These are phyloP conservation scores for Metschnikowia drakensbergensis DNA, from an alignment of 805 yeast species.

Conservation along the genomic window DNA sequence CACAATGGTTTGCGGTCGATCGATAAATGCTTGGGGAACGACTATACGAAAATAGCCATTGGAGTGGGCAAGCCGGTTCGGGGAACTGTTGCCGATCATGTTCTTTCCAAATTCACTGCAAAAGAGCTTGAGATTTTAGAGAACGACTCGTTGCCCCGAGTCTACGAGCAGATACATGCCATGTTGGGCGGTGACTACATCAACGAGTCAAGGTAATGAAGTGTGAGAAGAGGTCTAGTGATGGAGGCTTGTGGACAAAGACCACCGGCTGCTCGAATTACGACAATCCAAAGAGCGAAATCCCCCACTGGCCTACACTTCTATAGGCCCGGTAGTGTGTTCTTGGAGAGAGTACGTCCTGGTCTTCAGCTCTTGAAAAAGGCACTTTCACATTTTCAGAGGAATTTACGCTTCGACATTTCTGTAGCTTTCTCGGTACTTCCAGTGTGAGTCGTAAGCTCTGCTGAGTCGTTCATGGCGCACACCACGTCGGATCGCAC, in stretches of 20 bases:
- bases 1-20: slow-evolving; percentile 80
- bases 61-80: slow-evolving; percentile 72
- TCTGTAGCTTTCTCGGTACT: no score
- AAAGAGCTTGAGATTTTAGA: slow-evolving; percentile 43
- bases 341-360: no score
- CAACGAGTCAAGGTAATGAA: slow-evolving; percentile 3
- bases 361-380: no score
- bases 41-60: slow-evolving; percentile 62
- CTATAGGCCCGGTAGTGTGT: no score
- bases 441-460: no score
- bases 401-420: no score
- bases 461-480: background rate
- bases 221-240: no score
- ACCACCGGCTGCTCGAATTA: no score
- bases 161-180: slow-evolving; percentile 35
- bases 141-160: slow-evolving; percentile 38
- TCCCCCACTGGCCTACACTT: no score
- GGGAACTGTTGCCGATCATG: slow-evolving; percentile 58
- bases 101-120: slow-evolving; percentile 49
- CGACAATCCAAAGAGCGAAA: no score
- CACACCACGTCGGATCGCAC: slow-evolving; percentile 3
- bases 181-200: slow-evolving; percentile 21
- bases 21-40: slow-evolving; percentile 41
- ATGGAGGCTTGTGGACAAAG: no score
- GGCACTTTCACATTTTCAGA: no score